These are phyloP conservation scores for Ogataea angusta DNA, from an alignment of 805 yeast species.

Conservation along the genomic window DNA sequence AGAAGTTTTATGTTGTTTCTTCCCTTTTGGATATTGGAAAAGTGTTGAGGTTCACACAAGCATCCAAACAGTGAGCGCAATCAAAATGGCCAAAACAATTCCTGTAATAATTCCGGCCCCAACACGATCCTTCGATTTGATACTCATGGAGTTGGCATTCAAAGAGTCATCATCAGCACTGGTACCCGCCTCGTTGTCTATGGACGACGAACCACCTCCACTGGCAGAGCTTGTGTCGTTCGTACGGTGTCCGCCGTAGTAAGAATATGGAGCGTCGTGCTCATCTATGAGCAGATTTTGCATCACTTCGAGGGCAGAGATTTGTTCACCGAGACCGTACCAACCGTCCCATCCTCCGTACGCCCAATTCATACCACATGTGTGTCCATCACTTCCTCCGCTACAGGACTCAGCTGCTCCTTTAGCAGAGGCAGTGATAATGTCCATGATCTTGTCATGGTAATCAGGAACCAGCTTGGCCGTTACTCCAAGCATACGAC, in stretches of 20 bases:
- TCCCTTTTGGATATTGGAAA: constrained; percentile 12
- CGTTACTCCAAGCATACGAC: constrained; percentile 61
- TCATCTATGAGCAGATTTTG: constrained; percentile 40
- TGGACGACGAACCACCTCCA: constrained; percentile 48
- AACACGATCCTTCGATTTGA: constrained; percentile 66
- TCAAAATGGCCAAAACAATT: constrained; percentile 53
- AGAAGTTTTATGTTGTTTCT: constrained; percentile 19
- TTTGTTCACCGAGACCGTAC: constrained; percentile 84
- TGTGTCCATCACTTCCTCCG: constrained; percentile 83
- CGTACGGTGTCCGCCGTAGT: constrained; percentile 23
- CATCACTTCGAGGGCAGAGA: constrained; percentile 68
- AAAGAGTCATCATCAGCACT: constrained; percentile 51
- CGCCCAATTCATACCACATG: constrained; percentile 80
- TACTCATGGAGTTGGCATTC: constrained; percentile 39
- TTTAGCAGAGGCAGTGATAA: constrained; percentile 42
- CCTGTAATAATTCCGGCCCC: constrained; percentile 92
- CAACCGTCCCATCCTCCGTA: constrained; percentile 55
- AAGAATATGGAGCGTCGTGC: constrained; percentile 59
- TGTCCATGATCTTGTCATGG: constrained; percentile 36
- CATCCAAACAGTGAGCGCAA: constrained; percentile 82
- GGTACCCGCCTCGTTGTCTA: constrained; percentile 39
- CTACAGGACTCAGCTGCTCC: constrained; percentile 79
- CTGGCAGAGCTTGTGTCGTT: not conserved
- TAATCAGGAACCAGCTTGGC: constrained; percentile 52
- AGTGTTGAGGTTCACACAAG: constrained; percentile 21